Evolutionary conservation across 2,329 filamentous ascomycete genomes (phyloP).

Genomic region (Penicillium sp.): DNA sequence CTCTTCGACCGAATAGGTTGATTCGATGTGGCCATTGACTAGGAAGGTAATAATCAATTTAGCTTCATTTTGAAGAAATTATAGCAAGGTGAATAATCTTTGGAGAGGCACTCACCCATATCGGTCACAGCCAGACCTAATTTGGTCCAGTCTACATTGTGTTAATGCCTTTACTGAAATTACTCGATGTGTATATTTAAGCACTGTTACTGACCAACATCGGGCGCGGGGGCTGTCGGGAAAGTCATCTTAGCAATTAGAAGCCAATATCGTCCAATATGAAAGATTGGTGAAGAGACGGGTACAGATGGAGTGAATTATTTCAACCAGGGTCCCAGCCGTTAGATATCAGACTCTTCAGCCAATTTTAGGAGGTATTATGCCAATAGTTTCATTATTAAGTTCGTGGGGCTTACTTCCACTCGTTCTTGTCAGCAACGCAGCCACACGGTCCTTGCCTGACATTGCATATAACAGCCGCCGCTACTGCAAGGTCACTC

Average conservation of each 20-base stretch:
- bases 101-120: not conserved
- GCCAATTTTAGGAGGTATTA: not conserved
- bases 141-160: slow-evolving; percentile 1
- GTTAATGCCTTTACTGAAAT: not conserved
- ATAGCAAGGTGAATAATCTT: not conserved
- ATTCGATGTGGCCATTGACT: slow-evolving; percentile 38
- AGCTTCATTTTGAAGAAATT: not conserved
- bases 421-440: not conserved
- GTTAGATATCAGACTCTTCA: not conserved
- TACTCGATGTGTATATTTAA: not conserved
- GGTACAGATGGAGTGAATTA: not conserved
- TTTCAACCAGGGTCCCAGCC: not conserved
- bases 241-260: not conserved
- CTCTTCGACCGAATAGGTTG: slow-evolving; percentile 62
- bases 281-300: not conserved
- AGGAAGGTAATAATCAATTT: not conserved
- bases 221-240: not conserved
- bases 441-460: not conserved
- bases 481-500: not conserved
- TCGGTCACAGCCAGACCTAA: slow-evolving; percentile 1
- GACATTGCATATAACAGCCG: not conserved
- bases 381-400: not conserved
- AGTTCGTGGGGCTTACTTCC: not conserved
- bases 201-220: not conserved
- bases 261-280: not conserved